Evolutionary conservation across 2,329 filamentous ascomycete genomes (phyloP), one percentile per base, ranked within the genome.

Genomic region (Pestalotiopsis fici): DNA sequence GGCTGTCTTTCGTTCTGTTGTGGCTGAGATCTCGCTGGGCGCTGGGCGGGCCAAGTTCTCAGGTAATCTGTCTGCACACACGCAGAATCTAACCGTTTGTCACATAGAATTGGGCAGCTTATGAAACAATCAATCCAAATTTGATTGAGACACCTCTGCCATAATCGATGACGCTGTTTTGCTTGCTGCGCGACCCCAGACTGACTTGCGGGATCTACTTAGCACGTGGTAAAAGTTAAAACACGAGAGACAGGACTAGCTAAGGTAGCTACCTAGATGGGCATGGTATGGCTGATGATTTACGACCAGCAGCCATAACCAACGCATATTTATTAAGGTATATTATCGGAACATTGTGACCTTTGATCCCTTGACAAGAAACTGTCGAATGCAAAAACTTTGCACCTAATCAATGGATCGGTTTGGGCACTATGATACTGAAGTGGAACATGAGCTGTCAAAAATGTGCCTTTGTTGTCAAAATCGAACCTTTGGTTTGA

Each of bases 151-250:
- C 55, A 57, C 27, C 55, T 57, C 43, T 18, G 18, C 43, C 43
- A 21, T n/a, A 21, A 50, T 50, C 43, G 55, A 59, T 59, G 57
- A 59, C 57, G 57, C 27, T 59, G 57, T 21, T 35, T 27, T 59
- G 57, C 57, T 31, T 31, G 27, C 27, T 59, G 57, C 57, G 25
- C 27, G 57, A 27, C 57, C 57, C 57, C 27, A 35, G 28, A 31
- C 43, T 27, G 35, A 31, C 59, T 50, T 43, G 39, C 59, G 39
- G 39, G 59, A 62, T 62, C 39, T 50, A 50, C n/a, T 35, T 35
- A 62, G 59, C 59, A 62, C 59, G 59, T 62, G 59, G 59, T 43
- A 62, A 35, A 31, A 59, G 59, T 31, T 43, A 62, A 35, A 31
- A 23, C 57, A 47, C 39, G 28, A 62, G 18, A 47, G 25, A 35